Conservation (phyloP, 2,329 filamentous ascomycete species). For the Fusarium armeniacum region DNA sequence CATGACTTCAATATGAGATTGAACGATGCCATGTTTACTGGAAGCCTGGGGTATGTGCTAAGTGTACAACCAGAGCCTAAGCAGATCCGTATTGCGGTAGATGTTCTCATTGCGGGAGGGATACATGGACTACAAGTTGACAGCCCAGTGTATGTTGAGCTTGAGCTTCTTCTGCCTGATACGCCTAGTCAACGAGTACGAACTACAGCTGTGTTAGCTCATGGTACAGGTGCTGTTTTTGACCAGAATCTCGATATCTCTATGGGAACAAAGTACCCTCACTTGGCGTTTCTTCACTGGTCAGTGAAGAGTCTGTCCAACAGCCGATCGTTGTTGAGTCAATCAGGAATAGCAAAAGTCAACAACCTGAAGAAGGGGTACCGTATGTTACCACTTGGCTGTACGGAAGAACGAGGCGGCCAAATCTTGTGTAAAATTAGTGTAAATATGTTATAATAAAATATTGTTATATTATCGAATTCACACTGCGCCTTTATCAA, state of each 20-base stretch:
- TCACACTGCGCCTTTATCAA: neutral
- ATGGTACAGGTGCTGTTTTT: neutral
- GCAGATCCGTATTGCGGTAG: neutral
- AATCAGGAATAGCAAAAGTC: slow-evolving; percentile 11
- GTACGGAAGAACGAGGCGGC: neutral
- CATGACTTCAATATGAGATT: slow-evolving; percentile 11
- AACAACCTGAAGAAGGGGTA: slow-evolving; percentile 18
- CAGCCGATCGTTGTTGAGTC: rapidly evolving
- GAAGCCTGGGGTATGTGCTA: slow-evolving; percentile 17
- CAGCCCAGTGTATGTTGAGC: neutral
- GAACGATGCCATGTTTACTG: slow-evolving; percentile 25
- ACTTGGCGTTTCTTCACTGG: slow-evolving; percentile 20
- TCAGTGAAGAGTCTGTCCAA: neutral
- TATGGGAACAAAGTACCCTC: neutral
- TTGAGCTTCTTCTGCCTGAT: slow-evolving; percentile 20
- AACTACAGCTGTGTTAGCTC: neutral
- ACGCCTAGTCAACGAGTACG: neutral
- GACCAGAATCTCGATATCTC: slow-evolving; percentile 8
- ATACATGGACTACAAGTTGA: neutral
- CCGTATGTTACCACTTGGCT: neutral
- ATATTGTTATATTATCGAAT: neutral
- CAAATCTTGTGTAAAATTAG: slow-evolving; percentile 25
- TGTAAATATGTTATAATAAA: neutral
- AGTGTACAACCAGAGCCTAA: neutral
- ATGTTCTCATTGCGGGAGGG: slow-evolving; percentile 5